Evolutionary conservation across 176 grass and related monocot genomes (phyloP), one percentile per base, ranked within the genome.

Genomic region (Avena eriantha): DNA sequence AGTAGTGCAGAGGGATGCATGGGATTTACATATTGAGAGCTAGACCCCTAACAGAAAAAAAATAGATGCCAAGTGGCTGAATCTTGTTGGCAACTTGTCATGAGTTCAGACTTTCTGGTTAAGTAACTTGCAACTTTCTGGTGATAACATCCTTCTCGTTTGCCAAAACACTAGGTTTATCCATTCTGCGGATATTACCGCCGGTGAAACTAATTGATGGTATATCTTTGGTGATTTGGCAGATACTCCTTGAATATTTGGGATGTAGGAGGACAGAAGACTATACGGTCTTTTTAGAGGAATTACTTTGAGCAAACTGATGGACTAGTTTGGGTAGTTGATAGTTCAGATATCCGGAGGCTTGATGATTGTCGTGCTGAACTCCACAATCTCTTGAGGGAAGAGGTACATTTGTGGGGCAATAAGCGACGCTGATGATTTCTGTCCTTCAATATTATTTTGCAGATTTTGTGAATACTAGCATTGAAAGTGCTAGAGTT

Each of bases 241-340:
- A 95, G 93, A 70, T 98, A 94, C 79, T 88, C 92, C 8, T 88
- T 98, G 60, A 98, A 98, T 51, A 91, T 95, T 70, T 98, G 96
- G 68, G 96, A 98, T 72, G 86, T 95, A 33, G 96, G 96, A 36
- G 96, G 96, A 23, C 96, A 98, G 83, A 98, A 98, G 91, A 94
- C 93, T 12, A 95, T 98, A 69, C 73, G 96, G 9, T 93, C 96
- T 22, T 95, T 94, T 68, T 98, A 93, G 96, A 89, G 93, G 58
- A 98, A 98, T 90, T 95, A 98, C 76, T 98, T 98, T 79, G 96
- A 98, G 84, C 93, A 98, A 81, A 94, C 92, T n/a, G 93, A 95
- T 84, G 93, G 92, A 5, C 57, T 98, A 57, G 90, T 95, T 61
- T 98, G 93, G 96, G 93, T 98, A 15, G 92, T 94, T 60, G 96